Evolutionary conservation across 2,329 filamentous ascomycete genomes (phyloP), one percentile per base, ranked within the genome.

Genomic region (Cyphellophora europaea): DNA sequence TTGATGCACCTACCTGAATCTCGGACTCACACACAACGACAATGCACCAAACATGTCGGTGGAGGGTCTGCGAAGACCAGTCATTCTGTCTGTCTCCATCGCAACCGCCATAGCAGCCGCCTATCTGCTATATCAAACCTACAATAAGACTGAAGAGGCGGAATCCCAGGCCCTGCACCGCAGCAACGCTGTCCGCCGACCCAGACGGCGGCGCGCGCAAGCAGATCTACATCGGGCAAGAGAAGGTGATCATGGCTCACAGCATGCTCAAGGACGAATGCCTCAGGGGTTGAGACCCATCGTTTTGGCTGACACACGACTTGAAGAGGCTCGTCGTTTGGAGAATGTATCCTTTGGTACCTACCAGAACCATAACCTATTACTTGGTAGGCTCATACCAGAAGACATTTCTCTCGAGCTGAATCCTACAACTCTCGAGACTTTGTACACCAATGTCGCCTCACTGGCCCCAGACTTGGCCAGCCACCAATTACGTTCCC

Each of bases 131-230:
- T 43, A 35, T 30, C 29, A 16, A 19, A 29, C 39, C 12, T 41
- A 43, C 30, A 30, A 19, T 17, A 27, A 12, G 18, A 27, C 23
- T 11, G 32, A 18, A 27, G 27, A 27, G 15, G 33, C 15, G 27
- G 31, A 27, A 5, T 19, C 28, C 15, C 23, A 30, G 11, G 38
- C 37, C 18, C 41, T 49, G 11, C 47, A 48, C 27, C 47, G 47
- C 39, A 49, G 47, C 36, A 49, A 49, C 41, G 47, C 47, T 29
- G 36, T 49, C 19, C 47, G 47, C 6, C 32, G 43, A 13, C 43
- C 41, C 12, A 35, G 41, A 19, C 23, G 38, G 12, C 35, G 40
- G 30, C 27, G 41, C 12, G 6, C 19, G 12, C 15, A 8, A 10
- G 17, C 30, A 8, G 6, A 19, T 19, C 4, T 32, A 14, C 27